Conservation (phyloP, 352 stramenopile genomes). For the Globisporangium spiculum region DNA sequence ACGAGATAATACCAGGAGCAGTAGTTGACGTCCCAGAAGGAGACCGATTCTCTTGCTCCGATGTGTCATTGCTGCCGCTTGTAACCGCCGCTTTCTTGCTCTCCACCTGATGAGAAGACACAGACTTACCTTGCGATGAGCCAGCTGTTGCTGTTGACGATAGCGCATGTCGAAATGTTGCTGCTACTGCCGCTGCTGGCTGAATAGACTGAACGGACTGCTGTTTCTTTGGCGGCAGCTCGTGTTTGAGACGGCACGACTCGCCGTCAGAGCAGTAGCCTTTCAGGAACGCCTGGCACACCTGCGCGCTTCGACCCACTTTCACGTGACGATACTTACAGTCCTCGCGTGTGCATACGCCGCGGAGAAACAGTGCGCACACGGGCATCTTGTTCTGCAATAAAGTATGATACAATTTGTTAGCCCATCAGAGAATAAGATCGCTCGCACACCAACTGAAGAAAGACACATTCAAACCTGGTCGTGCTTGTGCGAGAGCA, state of each 20-base stretch:
- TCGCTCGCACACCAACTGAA: not conserved
- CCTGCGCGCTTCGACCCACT: constrained; percentile 56
- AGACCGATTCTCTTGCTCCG: constrained; percentile 17
- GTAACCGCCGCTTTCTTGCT: not conserved
- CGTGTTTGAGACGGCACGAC: constrained; percentile 58
- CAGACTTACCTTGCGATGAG: constrained; percentile 37
- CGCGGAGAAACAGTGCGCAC: constrained; percentile 76
- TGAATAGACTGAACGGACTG: not conserved
- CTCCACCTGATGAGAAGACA: constrained; percentile 7
- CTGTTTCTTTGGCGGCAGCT: constrained; percentile 39
- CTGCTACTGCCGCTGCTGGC: not conserved
- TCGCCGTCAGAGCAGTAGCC: constrained; percentile 62
- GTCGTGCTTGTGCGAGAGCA: constrained; percentile 71
- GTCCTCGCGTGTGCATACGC: constrained; percentile 63
- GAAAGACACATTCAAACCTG: constrained; percentile 41
- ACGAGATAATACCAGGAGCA: not conserved
- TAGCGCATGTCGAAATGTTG: not conserved
- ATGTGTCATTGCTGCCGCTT: not conserved
- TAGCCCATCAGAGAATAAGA: not conserved
- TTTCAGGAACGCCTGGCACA: constrained; percentile 64
- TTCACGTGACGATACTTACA: constrained; percentile 85
- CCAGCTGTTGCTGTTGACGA: constrained; percentile 6
- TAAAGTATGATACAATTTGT: not conserved
- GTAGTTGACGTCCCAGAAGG: not conserved
- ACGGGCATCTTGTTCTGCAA: constrained; percentile 80